Conservation (phyloP, 129 eudicot genomes). For the Scalesia atractyloides region DNA sequence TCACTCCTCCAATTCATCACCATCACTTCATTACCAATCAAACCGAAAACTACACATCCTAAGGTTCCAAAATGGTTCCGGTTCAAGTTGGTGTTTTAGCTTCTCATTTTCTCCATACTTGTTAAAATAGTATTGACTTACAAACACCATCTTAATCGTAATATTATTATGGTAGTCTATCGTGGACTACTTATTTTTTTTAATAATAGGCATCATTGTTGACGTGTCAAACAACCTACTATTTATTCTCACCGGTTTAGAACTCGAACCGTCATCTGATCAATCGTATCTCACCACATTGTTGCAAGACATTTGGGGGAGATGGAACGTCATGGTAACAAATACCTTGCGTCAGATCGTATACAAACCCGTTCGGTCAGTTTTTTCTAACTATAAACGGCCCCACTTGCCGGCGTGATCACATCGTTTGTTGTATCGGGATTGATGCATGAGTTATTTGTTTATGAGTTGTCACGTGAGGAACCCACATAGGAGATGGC, state of each 20-base stretch:
- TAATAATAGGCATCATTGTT: slow-evolving; percentile 29
- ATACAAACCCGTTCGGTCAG: slow-evolving; percentile 31
- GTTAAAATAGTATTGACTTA: neutral
- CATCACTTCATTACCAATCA: slow-evolving; percentile 44
- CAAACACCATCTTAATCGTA: slow-evolving; percentile 18
- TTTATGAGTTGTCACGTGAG: slow-evolving; percentile 49
- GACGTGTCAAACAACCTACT: slow-evolving; percentile 4
- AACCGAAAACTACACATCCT: neutral
- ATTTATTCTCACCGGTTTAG: slow-evolving; percentile 27
- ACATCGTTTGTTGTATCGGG: slow-evolving; percentile 33
- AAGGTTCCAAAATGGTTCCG: neutral
- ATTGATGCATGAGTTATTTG: slow-evolving; percentile 61
- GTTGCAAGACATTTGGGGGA: slow-evolving; percentile 47
- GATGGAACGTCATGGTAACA: slow-evolving; percentile 55
- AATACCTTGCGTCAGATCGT: slow-evolving; percentile 35
- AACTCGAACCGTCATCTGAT: slow-evolving; percentile 40
- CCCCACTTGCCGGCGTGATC: slow-evolving; percentile 27
- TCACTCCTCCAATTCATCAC: slow-evolving; percentile 48
- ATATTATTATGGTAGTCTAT: slow-evolving; percentile 14
- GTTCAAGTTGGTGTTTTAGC: slow-evolving; percentile 12
- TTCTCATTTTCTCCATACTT: slow-evolving; percentile 1
- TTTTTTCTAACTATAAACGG: slow-evolving; percentile 5
- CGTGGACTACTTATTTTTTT: slow-evolving; percentile 25
- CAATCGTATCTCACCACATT: slow-evolving; percentile 46
- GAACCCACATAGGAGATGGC: slow-evolving; percentile 62